phyloP scores from a whole-genome alignment of 75 land plant genomes.

The Sequoia sempervirens region DNA sequence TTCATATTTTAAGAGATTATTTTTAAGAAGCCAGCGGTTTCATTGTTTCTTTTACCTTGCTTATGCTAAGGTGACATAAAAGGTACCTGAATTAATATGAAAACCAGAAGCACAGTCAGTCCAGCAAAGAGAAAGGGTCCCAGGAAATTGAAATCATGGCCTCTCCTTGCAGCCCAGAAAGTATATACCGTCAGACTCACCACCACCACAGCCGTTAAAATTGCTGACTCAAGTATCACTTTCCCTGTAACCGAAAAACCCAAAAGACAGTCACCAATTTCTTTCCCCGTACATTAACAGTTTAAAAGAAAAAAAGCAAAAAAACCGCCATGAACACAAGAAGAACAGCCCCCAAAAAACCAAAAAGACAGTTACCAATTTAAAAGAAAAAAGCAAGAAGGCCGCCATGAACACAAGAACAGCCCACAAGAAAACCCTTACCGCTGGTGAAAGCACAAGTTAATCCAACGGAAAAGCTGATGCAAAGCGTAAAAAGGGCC shows the following conservation, averaged over 20 bases:
- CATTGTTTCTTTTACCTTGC: too few relatives aligned
- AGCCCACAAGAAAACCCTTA: slow-evolving; percentile 13
- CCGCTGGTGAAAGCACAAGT: slow-evolving; percentile 73
- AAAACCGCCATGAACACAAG: background rate
- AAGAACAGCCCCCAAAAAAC: background rate
- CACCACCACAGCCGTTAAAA: slow-evolving; percentile 42
- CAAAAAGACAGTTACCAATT: too few relatives aligned
- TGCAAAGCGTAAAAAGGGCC: slow-evolving; percentile 61
- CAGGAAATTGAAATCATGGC: slow-evolving; percentile 55
- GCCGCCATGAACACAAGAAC: background rate
- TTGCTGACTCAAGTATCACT: slow-evolving; percentile 43
- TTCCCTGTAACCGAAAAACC: slow-evolving; percentile 23
- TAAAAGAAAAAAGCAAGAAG: too few relatives aligned
- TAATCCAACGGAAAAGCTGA: slow-evolving; percentile 67
- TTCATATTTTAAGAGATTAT: too few relatives aligned
- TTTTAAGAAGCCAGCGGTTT: too few relatives aligned
- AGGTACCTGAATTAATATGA: slow-evolving; percentile 65
- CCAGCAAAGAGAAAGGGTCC: slow-evolving; percentile 61
- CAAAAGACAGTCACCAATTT: background rate
- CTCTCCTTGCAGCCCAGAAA: slow-evolving; percentile 54
- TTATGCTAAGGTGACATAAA: background rate
- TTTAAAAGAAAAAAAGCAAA: background rate
- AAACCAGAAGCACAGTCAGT: slow-evolving; percentile 49
- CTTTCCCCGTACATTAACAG: too few relatives aligned
- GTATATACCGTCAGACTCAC: slow-evolving; percentile 45